Conservation (phyloP, 2,329 filamentous ascomycete genomes). For the Trichoderma pleuroti region DNA sequence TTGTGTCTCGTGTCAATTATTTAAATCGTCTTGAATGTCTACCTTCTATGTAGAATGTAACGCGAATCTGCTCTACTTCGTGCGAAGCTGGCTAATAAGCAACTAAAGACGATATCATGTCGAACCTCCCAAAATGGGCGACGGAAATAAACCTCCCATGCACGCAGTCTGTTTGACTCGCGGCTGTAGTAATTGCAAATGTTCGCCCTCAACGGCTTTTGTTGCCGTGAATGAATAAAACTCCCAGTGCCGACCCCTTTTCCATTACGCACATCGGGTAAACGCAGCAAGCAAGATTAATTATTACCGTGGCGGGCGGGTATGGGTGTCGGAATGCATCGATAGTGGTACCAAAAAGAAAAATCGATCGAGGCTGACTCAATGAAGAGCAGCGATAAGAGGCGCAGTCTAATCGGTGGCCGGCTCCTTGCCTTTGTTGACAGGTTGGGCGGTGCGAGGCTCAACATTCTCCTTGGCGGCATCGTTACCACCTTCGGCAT, state of each 20-base stretch:
- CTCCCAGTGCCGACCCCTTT: not conserved
- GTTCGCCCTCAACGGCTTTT: not conserved
- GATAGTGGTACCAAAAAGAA: not conserved
- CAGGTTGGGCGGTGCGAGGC: not conserved
- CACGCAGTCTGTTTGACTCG: not conserved
- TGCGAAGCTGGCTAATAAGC: not conserved
- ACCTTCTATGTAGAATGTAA: slow-evolving; percentile 1
- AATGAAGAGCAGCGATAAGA: not conserved
- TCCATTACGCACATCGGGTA: not conserved
- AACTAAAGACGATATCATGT: not conserved
- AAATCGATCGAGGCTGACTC: not conserved
- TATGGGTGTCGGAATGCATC: slow-evolving; percentile 1
- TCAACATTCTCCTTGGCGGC: slow-evolving; percentile 15
- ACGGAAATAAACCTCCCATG: not conserved
- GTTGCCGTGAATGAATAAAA: slow-evolving; percentile 1
- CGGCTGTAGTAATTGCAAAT: not conserved
- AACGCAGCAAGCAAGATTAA: not conserved
- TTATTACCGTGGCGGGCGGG: not conserved
- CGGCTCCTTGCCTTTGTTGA: not conserved
- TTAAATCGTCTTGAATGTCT: not conserved
- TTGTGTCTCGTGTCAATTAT: not conserved
- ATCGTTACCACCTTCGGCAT: not conserved
- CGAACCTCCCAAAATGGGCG: not conserved
- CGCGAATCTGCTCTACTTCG: not conserved
- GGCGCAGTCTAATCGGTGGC: not conserved